Evolutionary conservation across 495 filamentous ascomycete species (phyloP).

Genomic region (Penicillium coprophilum): DNA sequence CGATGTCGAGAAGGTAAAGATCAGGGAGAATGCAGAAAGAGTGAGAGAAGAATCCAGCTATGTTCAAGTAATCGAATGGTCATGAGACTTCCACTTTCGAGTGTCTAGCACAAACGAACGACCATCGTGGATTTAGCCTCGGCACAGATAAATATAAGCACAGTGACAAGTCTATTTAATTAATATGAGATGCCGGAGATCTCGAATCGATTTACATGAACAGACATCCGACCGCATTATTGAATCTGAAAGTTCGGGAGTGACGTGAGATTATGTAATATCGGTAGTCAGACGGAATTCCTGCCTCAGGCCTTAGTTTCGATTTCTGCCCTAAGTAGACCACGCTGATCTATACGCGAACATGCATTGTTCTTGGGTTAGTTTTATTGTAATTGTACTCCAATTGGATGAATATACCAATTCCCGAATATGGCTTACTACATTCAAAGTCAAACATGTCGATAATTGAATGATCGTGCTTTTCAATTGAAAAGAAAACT

Average conservation of each 20-base stretch:
- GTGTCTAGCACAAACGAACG: neutral
- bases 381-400: neutral
- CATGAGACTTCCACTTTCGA: constrained; percentile 1
- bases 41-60: neutral
- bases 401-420: neutral
- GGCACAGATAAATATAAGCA: neutral
- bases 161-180: neutral
- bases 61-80: neutral
- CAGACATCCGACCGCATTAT: neutral
- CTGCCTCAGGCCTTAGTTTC: neutral
- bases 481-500: neutral
- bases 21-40: neutral
- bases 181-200: neutral
- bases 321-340: neutral
- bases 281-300: neutral
- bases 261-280: constrained; percentile 7
- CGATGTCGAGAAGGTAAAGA: neutral
- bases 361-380: no score
- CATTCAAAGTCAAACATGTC: neutral
- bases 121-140: neutral
- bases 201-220: neutral
- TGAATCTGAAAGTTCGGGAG: neutral
- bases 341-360: neutral
- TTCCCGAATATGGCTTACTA: neutral
- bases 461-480: neutral